phyloP scores from a whole-genome alignment of 495 filamentous ascomycete genomes.

The Trichoderma erinaceum region DNA sequence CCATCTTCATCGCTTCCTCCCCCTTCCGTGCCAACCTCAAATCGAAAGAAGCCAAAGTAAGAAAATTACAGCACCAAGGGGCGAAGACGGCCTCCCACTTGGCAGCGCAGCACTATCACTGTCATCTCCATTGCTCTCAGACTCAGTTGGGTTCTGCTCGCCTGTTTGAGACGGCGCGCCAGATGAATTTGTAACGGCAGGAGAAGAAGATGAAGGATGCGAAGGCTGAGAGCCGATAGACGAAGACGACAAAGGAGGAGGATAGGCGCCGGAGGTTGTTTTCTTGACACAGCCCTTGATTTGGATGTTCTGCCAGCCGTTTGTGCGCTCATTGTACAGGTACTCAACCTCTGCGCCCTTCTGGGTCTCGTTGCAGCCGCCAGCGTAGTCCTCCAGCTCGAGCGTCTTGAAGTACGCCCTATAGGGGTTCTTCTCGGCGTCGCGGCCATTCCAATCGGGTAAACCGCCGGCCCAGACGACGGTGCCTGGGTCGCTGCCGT shows the following conservation, averaged over 20 bases:
- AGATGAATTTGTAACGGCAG: background rate
- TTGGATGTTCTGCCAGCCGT: constrained; percentile 9
- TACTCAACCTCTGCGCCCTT: constrained; percentile 1
- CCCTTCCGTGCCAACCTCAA: background rate
- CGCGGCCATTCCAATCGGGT: constrained; percentile 47
- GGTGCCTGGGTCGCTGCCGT: constrained; percentile 25
- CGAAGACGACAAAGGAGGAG: background rate
- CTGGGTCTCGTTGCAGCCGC: background rate
- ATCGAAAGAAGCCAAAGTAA: background rate
- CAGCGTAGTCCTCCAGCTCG: constrained; percentile 30
- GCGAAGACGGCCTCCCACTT: background rate
- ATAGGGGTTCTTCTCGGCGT: constrained; percentile 48
- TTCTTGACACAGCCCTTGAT: constrained; percentile 6
- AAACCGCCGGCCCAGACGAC: constrained; percentile 65
- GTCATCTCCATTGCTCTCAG: background rate
- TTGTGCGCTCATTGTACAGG: constrained; percentile 9
- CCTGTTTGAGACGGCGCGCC: background rate
- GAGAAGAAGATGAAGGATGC: background rate
- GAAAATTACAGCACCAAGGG: background rate
- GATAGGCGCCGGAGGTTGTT: background rate
- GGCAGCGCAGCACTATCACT: background rate
- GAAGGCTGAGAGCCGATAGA: background rate
- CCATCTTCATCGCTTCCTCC: background rate
- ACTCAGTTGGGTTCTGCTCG: background rate
- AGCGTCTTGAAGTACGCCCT: constrained; percentile 61